A percentile compares a stretch with the other conserved stretches of the same genome.
These are phyloP conservation scores for Eucalyptus tenuipes DNA, from an alignment of 345 rosid genomes.

Conservation along the genomic window DNA sequence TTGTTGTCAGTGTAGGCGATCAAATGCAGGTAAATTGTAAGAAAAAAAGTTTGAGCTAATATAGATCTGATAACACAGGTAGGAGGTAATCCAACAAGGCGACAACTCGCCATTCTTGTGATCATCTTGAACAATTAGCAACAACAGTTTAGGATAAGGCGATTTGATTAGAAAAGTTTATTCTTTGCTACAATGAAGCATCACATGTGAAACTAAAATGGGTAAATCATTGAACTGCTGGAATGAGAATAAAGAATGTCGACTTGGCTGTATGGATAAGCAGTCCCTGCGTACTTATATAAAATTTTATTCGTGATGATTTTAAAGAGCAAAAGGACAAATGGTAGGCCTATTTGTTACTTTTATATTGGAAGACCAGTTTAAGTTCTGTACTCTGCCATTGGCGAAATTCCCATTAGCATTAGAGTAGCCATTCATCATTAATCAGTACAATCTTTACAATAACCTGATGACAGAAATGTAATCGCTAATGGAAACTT, in stretches of 20 bases:
- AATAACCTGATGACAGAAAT: background rate
- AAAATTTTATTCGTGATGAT: background rate
- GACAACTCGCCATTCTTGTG: background rate
- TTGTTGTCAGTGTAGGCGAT: slow-evolving; percentile 10
- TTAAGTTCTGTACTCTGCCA: background rate
- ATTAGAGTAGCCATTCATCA: background rate
- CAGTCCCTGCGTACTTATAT: background rate
- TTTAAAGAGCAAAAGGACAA: background rate
- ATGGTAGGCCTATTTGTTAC: background rate
- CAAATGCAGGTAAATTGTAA: background rate
- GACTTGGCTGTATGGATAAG: background rate
- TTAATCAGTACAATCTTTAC: background rate
- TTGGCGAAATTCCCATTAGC: background rate
- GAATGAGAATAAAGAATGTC: background rate
- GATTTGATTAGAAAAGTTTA: background rate
- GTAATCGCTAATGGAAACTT: background rate
- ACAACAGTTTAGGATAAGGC: background rate
- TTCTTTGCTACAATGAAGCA: background rate
- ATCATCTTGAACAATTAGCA: background rate
- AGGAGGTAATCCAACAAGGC: background rate
- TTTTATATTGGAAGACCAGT: background rate
- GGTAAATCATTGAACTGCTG: background rate
- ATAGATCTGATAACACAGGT: background rate
- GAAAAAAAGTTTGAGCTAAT: background rate
- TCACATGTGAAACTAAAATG: background rate